Evolutionary conservation across 768 basidiomycete species (phyloP), one percentile per base, ranked within the genome.

Genomic region (Lactarius hengduanensis): DNA sequence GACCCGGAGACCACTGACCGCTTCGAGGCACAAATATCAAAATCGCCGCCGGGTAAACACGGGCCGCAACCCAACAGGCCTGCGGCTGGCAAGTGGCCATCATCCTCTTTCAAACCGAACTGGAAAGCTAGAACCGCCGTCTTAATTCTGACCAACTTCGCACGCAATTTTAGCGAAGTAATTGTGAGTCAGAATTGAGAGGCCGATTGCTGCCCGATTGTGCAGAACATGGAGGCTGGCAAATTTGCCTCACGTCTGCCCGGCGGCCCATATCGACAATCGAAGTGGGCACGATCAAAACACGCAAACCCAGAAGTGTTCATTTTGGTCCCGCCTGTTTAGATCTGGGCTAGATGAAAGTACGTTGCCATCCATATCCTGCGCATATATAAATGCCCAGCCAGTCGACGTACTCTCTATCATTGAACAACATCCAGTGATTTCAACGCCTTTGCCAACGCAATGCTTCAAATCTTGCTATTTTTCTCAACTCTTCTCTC

Each of bases 401-500:
- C 38, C 26, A n/a, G 32, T 22, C 43, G 20, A 20, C n/a, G 36
- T 32, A 9, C 45, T 47, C 43, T n/a, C 59, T 61, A 61, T 61
- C 45, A 32, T 18, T 53, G 60, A 43, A 62, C 13, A 18, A 20
- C 53, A 5, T 4, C 15, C 53, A 55, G 53, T 41, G 38, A 54
- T 55, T 55, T 54, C 54, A 41, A 34, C 60, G 5, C 30, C 50
- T 41, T 18, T 11, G 36, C 61, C 30, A 26, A 40, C 28, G 22
- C 61, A 62, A 62, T 62, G 61, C 28, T 56, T 56, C 61, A 62
- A 32, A 15, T 41, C 38, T 56, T 56, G 38, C 18, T 41, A 41
- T 43, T 20, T 41, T 38, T 62, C 61, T 55, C 61, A 20, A 30
- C 61, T 41, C 18, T 20, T n/a, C n/a, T 62, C 38, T 30, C 38